Evolutionary conservation across 176 grass and related monocot genomes (phyloP), one percentile per base, ranked within the genome.

Genomic region (Triticum dicoccoides): DNA sequence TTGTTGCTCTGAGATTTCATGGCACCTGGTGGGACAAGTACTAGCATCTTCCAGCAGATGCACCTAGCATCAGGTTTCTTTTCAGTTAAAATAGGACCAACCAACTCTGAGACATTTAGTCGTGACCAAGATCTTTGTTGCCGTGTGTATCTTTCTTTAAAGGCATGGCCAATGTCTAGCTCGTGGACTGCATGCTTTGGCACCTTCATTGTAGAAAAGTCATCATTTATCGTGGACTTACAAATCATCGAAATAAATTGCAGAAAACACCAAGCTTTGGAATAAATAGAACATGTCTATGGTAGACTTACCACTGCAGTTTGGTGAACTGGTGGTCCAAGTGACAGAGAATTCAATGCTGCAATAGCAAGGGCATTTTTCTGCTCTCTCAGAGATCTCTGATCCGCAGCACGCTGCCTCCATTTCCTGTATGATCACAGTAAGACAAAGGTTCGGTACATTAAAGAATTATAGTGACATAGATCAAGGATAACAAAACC

Each of bases 31-130:
- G 88, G 92, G 23, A 93, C 73, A 81, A 92, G 75, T 64, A 96
- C 42, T 78, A 99, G 80, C 34, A 96, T 82, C 85, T 99, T 99
- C 89, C 94, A 99, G 83, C 94, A 96, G 80, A 96, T 74, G 82
- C 94, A 99, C 84, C 86, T 93, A 24, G 85, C 89, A 87, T 90
- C 72, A 75, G 92, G 85, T 42, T 94, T 96, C 76, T 64, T 87
- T 87, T 88, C 92, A 77, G 79, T 74, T 94, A 99, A 88, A 88
- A 99, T 85, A 71, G 94, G 94, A 24, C 85, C 84, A 54, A 84
- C 84, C 87, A 99, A 85, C 88, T 99, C 73, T 5, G 92, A 94
- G 62, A 90, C 45, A 83, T 96, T 91, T 71, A 99, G 66, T 25
- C 39, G 75, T 83, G 92, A 93, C 90, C 87, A 93, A 35, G 97